Evolutionary conservation across 2,329 filamentous ascomycete genomes (phyloP), one percentile per base, ranked within the genome.

Genomic region (Tolypocladium album): DNA sequence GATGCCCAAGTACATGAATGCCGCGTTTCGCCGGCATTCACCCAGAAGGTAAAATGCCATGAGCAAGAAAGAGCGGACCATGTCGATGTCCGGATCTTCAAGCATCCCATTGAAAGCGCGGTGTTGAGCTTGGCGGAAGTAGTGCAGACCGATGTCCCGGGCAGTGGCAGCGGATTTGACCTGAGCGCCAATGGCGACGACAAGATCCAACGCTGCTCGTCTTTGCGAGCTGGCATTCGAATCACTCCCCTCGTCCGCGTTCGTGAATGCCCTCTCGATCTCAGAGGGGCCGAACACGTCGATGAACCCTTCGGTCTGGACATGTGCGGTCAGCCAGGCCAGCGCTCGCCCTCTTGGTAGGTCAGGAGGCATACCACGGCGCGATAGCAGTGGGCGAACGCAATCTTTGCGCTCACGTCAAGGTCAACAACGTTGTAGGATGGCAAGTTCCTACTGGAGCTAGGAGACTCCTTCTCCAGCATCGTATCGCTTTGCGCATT

Each of bases 1-100:
- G 11, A 86, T 78, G 0, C 83, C 83, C 2, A 87, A 68, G 59
- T 86, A 86, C 80, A 87, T 85, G 58, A 84, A 87, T 0, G 83
- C 83, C 0, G 83, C 76, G 60, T 85, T 85, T 11, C 82, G 74
- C 39, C 81, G 80, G 58, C 82, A 85, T 4, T 80, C 80, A 0
- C 80, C 82, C 3, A 84, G 74, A 77, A 84, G 81, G 63, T 83
- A 85, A 62, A 84, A 83, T 0, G 82, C 76, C 78, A 85, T 81
- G 20, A 85, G 71, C 0, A 83, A 68, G 62, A 83, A 85, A 0
- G 74, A 71, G 20, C 79, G 72, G 5, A 82, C 77, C 65, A 83
- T 72, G 56, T 81, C 75, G 13, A 83, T 69, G 43, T 78, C 82
- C 0, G 82, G 82, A 60, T 82, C 78, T 62, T 79, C 77, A 0